Conservation (phyloP, 116 monocot genomes). For the Zostera marina region DNA sequence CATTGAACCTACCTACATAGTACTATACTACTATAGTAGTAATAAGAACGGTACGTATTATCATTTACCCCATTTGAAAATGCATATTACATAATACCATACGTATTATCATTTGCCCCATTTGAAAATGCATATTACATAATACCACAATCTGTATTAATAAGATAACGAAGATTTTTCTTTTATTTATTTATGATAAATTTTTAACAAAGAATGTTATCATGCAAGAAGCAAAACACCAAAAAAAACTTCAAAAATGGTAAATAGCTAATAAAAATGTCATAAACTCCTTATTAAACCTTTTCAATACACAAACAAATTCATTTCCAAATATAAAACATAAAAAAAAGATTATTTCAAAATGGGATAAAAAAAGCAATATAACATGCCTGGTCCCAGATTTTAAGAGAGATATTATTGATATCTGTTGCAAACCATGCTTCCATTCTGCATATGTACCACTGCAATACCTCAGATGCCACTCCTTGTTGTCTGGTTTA, state of each 20-base stretch:
- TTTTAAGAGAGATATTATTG: slow-evolving; percentile 58
- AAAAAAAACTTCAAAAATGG: too few relatives aligned
- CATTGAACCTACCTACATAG: not conserved
- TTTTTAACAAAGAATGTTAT: too few relatives aligned
- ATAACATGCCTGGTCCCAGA: slow-evolving; percentile 60
- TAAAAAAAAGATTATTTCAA: not conserved
- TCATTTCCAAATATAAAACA: not conserved
- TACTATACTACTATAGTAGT: not conserved
- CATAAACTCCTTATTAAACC: too few relatives aligned
- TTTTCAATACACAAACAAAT: too few relatives aligned
- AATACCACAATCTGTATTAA: too few relatives aligned
- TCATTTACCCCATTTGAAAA: not conserved
- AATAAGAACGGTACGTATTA: not conserved
- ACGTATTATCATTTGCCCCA: not conserved
- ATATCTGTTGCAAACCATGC: slow-evolving; percentile 81
- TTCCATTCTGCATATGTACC: slow-evolving; percentile 83
- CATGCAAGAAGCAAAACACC: too few relatives aligned
- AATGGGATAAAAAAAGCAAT: not conserved
- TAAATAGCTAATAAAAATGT: too few relatives aligned
- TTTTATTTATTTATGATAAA: too few relatives aligned
- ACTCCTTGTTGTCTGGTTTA: slow-evolving; percentile 39
- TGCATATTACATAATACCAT: not conserved
- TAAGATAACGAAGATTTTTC: too few relatives aligned
- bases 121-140: not conserved
- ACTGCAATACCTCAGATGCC: slow-evolving; percentile 55